These are phyloP conservation scores for Trichoderma virens DNA, from an alignment of 495 filamentous ascomycete genomes.

Conservation along the genomic window DNA sequence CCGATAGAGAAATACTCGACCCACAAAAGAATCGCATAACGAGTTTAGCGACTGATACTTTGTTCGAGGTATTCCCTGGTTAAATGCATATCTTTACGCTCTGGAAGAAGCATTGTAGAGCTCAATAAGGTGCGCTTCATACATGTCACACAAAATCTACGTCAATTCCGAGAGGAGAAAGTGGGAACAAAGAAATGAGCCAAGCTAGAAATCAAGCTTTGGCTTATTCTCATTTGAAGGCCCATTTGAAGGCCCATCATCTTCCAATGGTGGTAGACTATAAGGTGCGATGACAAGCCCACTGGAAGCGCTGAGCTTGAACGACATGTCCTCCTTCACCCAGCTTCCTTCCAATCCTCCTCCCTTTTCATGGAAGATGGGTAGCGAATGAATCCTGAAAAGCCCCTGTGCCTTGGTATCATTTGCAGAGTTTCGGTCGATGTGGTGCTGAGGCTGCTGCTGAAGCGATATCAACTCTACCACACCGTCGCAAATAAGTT, in stretches of 20 bases:
- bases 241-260: conserved; percentile 34
- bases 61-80: too few species aligned
- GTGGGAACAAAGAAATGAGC: neutral
- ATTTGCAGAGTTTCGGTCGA: conserved; percentile 22
- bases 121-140: neutral
- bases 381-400: conserved; percentile 71
- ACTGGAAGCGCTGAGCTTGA: conserved; percentile 74
- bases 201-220: conserved; percentile 25
- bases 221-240: conserved; percentile 24
- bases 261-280: conserved; percentile 83
- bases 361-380: conserved; percentile 80
- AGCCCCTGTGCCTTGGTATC: conserved; percentile 83
- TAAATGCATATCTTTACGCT: too few species aligned
- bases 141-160: neutral
- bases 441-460: conserved; percentile 40
- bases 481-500: conserved; percentile 77
- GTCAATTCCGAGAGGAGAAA: neutral
- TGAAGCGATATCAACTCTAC: conserved; percentile 79
- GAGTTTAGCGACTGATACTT: neutral
- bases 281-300: conserved; percentile 80
- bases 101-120: too few species aligned
- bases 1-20: neutral
- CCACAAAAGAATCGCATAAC: neutral
- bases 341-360: conserved; percentile 60
- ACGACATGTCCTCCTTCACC: conserved; percentile 81